Base-by-base conservation (phyloP, 192 early-diverging fungal genomes). In the Rhizophagus prolifer region DNA sequence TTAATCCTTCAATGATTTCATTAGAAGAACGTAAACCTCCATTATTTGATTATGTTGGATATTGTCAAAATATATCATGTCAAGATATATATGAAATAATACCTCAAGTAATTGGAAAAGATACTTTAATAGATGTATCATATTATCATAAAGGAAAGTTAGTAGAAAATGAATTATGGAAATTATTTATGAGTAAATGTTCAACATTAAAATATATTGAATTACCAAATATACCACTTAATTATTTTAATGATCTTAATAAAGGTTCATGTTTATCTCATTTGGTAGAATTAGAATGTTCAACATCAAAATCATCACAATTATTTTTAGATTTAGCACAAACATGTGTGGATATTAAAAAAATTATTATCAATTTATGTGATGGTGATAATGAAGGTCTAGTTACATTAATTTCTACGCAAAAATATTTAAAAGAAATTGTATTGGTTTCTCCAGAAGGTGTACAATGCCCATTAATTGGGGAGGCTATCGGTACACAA, bases 121-220 rank as follows among this genome's bases (percentile, higher is more conserved):
- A 30, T 14, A 16, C 9, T 30, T 26, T 14, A 14, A 28, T 2
- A 28, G 26, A 63, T 63, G 10, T 63, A 5, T 8, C 23, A 28
- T 30, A 14, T 9, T 63, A 8, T 28, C 4, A 63, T 7, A 63
- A 26, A 28, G 14, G 61, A 28, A 63, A 16, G 13, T 25, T 26
- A 63, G 9, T 63, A 63, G 25, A 63, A 63, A 63, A 30, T 63
- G 61, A 63, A 63, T 26, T 63, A 14, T 63, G 61, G 61, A 63
- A 63, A 63, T 63, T 63, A 30, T 63, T 63, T 10, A 63, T 63
- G 10, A 63, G 4, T 30, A 63, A 6, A 26, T 63, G 61, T 26
- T 63, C 28, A 63, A 12, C 23, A 4, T 3, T 63, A 13, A 63
- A 63, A 63, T 63, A 25, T 63, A 14, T 63, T 9, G 61, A 63